Evolutionary conservation across 306 rosid species (phyloP).

Genomic region (Senna tora): DNA sequence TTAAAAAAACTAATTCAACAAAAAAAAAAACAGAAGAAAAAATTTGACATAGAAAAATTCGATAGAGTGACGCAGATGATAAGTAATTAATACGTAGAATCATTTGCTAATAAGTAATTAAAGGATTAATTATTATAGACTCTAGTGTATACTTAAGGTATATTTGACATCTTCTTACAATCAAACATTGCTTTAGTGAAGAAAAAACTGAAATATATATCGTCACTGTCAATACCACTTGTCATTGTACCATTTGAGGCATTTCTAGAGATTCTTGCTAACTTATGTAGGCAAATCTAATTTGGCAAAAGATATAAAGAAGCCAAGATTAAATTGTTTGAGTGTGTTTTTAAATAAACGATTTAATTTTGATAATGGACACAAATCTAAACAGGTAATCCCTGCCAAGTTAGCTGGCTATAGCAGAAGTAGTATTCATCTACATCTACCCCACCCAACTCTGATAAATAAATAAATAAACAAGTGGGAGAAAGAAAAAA

Average conservation of each 20-base stretch:
- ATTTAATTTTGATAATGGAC: not conserved
- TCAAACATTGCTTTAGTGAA: too few species aligned
- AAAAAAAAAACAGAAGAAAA: not conserved
- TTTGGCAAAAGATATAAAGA: too few species aligned
- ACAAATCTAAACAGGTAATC: not conserved
- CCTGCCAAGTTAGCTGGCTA: slow-evolving; percentile 36
- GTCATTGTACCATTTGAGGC: slow-evolving; percentile 18
- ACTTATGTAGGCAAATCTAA: slow-evolving; percentile 13
- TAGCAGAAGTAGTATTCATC: not conserved
- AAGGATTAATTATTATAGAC: too few species aligned
- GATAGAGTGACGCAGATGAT: too few species aligned
- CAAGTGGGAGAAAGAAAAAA: slow-evolving; percentile 31
- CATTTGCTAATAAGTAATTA: too few species aligned
- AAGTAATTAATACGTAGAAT: too few species aligned
- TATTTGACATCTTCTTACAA: too few species aligned
- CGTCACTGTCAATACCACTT: slow-evolving; percentile 28
- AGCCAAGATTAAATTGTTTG: too few species aligned
- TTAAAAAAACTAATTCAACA: not conserved
- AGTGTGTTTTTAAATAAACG: too few species aligned
- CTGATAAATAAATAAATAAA: slow-evolving; percentile 1
- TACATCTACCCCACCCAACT: not conserved
- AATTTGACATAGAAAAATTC: slow-evolving; percentile 17
- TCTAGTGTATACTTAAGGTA: too few species aligned
- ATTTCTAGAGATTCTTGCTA: slow-evolving; percentile 36
- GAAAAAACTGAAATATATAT: too few species aligned